Base-by-base conservation (phyloP, 2,329 filamentous ascomycete genomes). In the Aspergillus sp. region DNA sequence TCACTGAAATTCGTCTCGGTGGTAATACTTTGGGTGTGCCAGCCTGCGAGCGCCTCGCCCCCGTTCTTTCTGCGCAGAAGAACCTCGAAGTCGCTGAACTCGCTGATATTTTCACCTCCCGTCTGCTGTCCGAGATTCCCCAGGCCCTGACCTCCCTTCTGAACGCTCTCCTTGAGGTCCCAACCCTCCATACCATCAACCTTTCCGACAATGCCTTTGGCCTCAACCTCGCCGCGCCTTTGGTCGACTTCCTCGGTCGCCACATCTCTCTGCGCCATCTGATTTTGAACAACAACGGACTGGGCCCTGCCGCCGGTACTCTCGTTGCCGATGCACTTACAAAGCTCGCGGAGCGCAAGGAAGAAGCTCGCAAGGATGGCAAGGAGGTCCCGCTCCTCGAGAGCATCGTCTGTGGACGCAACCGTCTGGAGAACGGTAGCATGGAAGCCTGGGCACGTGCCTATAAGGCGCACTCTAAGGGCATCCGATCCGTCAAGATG, bases 141-240 rank as follows among this genome's bases (percentile, higher is more conserved):
- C 85, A 86, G 52, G 91, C 93, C 6, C 81, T 98, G 43, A 87
- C 86, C 37, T 83, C 81, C 46, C 83, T 98, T 38, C 83, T 98
- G 42, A 90, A 84, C 33, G 85, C 91, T 4, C 83, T 97, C 34
- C 82, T 96, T 45, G 86, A 90, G 61, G 85, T 95, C 42, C 85
- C 87, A 2, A 84, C 88, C 45, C 84, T 98, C 36, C 86, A 87
- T 66, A 96, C 90, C 28, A 80, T 98, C 70, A 94, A 97, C 69
- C 79, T 98, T 33, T 95, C 91, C 70, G 93, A 98, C 71, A 98
- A 98, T 69, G 93, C 93, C 37, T 98, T 98, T 61, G 93, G 93
- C 44, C 82, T 96, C 49, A 96, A 95, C 71, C 95, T 89, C 11
- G 87, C 94, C 67, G 90, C 88, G 31, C 93, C 91, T 7, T 81